These are phyloP conservation scores for Saururus chinensis DNA, from an alignment of 164 flowering plant species.

Conservation along the genomic window DNA sequence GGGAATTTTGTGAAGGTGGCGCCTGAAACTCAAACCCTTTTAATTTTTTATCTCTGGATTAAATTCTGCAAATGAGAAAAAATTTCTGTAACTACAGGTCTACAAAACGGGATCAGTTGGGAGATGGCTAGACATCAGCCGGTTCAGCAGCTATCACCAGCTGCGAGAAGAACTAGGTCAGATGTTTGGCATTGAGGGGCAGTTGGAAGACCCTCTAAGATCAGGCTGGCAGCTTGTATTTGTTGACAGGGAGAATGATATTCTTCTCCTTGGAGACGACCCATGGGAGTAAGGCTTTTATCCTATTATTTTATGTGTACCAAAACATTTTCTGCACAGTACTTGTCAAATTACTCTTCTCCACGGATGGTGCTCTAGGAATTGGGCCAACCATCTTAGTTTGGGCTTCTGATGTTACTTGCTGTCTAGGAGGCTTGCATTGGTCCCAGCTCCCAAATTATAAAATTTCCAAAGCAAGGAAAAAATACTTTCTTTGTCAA, in stretches of 20 bases:
- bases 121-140: constrained; percentile 71
- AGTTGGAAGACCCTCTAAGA: constrained; percentile 74
- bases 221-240: constrained; percentile 99
- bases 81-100: constrained; percentile 35
- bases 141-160: constrained; percentile 81
- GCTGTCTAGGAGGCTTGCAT: too few relatives aligned
- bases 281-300: constrained; percentile 73
- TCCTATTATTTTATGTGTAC: not conserved
- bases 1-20: constrained; percentile 64
- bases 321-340: too few relatives aligned
- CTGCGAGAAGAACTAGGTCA: constrained; percentile 70
- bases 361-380: not conserved
- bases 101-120: constrained; percentile 80
- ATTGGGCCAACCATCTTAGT: too few relatives aligned
- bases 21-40: not conserved
- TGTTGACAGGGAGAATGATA: constrained; percentile 86
- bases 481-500: too few relatives aligned
- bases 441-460: not conserved
- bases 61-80: not conserved
- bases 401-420: too few relatives aligned
- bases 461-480: not conserved
- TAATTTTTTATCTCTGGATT: not conserved
- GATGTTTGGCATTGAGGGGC: constrained; percentile 87
- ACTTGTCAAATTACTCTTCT: too few relatives aligned
- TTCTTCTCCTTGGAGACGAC: constrained; percentile 90